Conservation (phyloP, 768 basidiomycete species). For the Kwoniella dendrophila region DNA sequence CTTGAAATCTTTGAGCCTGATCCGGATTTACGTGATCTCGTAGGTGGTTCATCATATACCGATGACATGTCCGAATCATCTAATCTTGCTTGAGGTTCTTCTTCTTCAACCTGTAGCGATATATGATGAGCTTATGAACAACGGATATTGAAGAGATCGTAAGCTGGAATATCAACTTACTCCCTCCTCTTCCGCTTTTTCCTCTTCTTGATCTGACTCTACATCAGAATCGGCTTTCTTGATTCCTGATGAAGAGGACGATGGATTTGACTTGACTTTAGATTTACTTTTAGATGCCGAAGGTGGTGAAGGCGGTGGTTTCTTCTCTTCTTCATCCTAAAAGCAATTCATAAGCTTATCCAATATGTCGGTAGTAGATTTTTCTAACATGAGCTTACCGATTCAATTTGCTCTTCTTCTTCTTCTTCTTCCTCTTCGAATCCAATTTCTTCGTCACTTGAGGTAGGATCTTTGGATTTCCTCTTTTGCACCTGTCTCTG, state of each 20-base stretch:
- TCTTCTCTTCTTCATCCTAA: constrained; percentile 4
- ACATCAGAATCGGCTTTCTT: neutral
- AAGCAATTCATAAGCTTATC: too few relatives aligned
- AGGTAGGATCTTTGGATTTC: too few relatives aligned
- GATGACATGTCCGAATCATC: constrained; percentile 45
- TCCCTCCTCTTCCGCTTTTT: neutral
- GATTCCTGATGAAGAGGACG: too few relatives aligned
- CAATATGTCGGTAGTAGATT: too few relatives aligned
- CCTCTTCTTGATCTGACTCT: constrained; percentile 1
- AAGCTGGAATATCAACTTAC: too few relatives aligned
- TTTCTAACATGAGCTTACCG: too few relatives aligned
- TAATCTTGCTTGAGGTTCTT: neutral
- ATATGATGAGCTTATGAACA: neutral
- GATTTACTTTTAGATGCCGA: too few relatives aligned
- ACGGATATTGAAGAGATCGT: neutral
- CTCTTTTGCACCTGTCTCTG: neutral
- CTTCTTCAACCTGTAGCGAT: neutral
- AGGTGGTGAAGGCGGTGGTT: too few relatives aligned
- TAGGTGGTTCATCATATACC: constrained; percentile 26
- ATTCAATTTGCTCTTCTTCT: constrained; percentile 4
- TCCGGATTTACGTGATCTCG: neutral
- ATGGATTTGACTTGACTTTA: too few relatives aligned
- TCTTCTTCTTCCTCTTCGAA: neutral
- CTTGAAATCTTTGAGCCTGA: neutral
- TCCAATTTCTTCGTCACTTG: neutral